These are phyloP conservation scores for Cercophora scortea DNA, from an alignment of 495 filamentous ascomycete species.

Conservation along the genomic window DNA sequence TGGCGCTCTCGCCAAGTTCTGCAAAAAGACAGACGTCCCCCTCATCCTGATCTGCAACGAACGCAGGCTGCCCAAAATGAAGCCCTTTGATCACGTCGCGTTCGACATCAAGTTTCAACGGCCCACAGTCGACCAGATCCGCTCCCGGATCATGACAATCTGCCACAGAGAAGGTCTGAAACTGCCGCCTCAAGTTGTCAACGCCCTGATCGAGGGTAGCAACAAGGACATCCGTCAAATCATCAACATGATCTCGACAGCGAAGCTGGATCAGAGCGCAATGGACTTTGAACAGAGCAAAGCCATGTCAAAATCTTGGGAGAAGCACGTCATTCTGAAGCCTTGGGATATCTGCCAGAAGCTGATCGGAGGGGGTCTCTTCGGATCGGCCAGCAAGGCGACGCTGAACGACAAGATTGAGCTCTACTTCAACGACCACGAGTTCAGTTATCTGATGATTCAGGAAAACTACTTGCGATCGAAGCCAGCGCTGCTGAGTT, in stretches of 20 bases:
- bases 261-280: slow-evolving; percentile 71
- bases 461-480: slow-evolving; percentile 95
- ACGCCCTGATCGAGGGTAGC: slow-evolving; percentile 89
- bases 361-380: slow-evolving; percentile 82
- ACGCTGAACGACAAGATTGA: slow-evolving; percentile 96
- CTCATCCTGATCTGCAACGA: slow-evolving; percentile 99
- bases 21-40: slow-evolving; percentile 89
- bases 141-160: slow-evolving; percentile 86
- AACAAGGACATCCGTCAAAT: slow-evolving; percentile 94
- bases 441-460: slow-evolving; percentile 93
- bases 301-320: slow-evolving; percentile 93
- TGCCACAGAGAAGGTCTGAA: slow-evolving; percentile 87
- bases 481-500: slow-evolving; percentile 54
- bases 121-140: slow-evolving; percentile 80
- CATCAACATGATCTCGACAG: slow-evolving; percentile 96
- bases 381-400: slow-evolving; percentile 67
- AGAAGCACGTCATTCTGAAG: slow-evolving; percentile 93
- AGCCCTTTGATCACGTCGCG: slow-evolving; percentile 81
- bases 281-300: slow-evolving; percentile 80
- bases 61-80: slow-evolving; percentile 89
- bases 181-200: slow-evolving; percentile 78
- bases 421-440: slow-evolving; percentile 98
- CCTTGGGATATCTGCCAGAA: slow-evolving; percentile 97
- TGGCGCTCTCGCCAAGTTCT: slow-evolving; percentile 84
- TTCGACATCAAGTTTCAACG: slow-evolving; percentile 82